Percentiles rank a stretch among this genome's conserved stretches.
Evolutionary conservation across 1,284 basidiomycete species (phyloP).

Genomic region (Inonotus hispidus): DNA sequence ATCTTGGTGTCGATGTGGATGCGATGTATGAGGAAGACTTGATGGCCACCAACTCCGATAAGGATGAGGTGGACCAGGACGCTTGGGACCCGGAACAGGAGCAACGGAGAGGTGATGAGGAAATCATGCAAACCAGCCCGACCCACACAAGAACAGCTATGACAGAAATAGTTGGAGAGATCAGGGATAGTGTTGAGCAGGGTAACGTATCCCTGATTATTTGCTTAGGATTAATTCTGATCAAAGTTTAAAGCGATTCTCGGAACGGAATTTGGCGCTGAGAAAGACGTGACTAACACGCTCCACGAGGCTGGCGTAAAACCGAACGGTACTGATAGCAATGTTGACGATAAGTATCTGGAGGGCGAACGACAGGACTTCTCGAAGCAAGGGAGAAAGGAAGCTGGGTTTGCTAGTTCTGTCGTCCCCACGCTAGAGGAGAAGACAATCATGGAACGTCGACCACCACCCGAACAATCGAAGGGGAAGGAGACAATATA

Average conservation of each 20-base stretch:
- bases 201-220: conserved; percentile 32
- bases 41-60: conserved; percentile 51
- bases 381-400: conserved; percentile 46
- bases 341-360: conserved; percentile 37
- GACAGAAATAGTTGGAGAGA: conserved; percentile 34
- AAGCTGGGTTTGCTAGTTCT: conserved; percentile 56
- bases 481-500: conserved; percentile 33
- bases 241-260: conserved; percentile 35
- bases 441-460: conserved; percentile 46
- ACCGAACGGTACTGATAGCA: conserved; percentile 31
- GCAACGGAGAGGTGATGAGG: conserved; percentile 48
- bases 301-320: conserved; percentile 42
- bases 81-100: conserved; percentile 80
- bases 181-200: conserved; percentile 40
- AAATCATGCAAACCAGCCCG: conserved; percentile 36
- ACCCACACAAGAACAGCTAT: conserved; percentile 33
- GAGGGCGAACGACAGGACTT: conserved; percentile 51
- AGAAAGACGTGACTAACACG: conserved; percentile 32
- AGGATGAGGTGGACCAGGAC: conserved; percentile 49
- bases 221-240: not conserved
- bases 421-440: conserved; percentile 73
- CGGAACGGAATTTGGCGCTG: conserved; percentile 36
- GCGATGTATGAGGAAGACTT: conserved; percentile 76
- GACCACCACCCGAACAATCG: conserved; percentile 28
- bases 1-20: conserved; percentile 94